phyloP scores from a whole-genome alignment of 345 rosid genomes.

The Mallotus nudiflorus region DNA sequence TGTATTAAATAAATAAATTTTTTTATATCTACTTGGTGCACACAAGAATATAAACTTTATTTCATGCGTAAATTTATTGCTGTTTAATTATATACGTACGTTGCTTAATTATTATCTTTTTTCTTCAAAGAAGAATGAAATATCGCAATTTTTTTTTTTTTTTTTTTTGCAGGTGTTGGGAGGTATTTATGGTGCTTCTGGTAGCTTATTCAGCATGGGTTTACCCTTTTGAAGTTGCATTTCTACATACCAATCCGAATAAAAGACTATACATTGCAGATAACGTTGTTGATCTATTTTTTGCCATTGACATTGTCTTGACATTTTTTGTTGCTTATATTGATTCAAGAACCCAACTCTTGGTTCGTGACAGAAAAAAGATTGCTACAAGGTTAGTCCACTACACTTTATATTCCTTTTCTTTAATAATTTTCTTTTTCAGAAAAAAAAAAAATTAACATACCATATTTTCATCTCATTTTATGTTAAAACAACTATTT shows the following conservation, averaged over 20 bases:
- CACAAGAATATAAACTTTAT: no score
- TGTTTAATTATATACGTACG: no score
- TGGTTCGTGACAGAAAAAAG: constrained; percentile 54
- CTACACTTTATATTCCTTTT: no score
- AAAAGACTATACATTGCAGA: constrained; percentile 54
- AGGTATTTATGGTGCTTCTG: constrained; percentile 72
- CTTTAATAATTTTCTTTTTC: fast-evolving
- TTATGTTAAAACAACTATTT: no score
- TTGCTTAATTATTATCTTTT: no score
- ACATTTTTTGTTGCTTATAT: constrained; percentile 80
- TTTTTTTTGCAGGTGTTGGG: constrained; percentile 66
- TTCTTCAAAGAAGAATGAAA: no score
- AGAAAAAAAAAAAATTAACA: no score
- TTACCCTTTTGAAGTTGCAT: constrained; percentile 78
- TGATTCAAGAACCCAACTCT: constrained; percentile 65
- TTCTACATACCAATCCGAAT: constrained; percentile 44
- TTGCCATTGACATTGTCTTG: constrained; percentile 69
- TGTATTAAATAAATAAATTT: no score
- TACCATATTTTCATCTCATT: no score
- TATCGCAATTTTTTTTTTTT: no score
- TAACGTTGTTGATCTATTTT: constrained; percentile 76
- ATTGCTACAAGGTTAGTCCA: constrained; percentile 73
- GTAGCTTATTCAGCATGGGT: constrained; percentile 89
- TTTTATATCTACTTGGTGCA: no score
- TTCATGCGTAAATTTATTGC: no score